Percentiles rank a stretch among this genome's conserved stretches.
Conservation (phyloP, 2,329 filamentous ascomycete genomes). For the Ascochyta pisi region DNA sequence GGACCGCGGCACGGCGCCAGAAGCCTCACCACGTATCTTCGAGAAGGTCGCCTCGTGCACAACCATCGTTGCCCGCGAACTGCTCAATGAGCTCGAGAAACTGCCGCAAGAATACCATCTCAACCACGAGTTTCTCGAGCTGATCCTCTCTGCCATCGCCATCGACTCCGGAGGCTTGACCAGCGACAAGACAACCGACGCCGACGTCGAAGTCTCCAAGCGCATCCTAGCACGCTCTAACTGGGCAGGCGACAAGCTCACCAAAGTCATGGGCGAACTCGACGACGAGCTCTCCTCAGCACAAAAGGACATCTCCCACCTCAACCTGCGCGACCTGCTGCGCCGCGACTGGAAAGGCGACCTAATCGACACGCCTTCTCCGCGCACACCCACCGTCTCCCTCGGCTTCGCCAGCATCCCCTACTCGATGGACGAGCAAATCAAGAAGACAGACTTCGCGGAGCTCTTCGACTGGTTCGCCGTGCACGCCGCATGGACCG, state of each 20-base stretch:
- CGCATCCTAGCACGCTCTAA: slow-evolving; percentile 53
- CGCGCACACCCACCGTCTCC: slow-evolving; percentile 55
- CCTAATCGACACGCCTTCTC: slow-evolving; percentile 56
- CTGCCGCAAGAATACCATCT: slow-evolving; percentile 56
- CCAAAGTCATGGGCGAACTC: slow-evolving; percentile 53
- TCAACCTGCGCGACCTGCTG: slow-evolving; percentile 54
- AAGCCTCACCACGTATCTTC: slow-evolving; percentile 54
- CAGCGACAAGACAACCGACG: slow-evolving; percentile 46
- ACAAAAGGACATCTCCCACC: slow-evolving; percentile 53
- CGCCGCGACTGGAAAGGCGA: slow-evolving; percentile 59
- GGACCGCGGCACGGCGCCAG: slow-evolving; percentile 51
- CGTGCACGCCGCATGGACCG: slow-evolving; percentile 58
- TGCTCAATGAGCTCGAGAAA: slow-evolving; percentile 55
- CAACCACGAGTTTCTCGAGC: slow-evolving; percentile 58
- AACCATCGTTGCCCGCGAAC: slow-evolving; percentile 55
- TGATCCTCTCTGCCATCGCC: slow-evolving; percentile 56
- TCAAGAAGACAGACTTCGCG: slow-evolving; percentile 55
- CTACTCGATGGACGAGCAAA: slow-evolving; percentile 56
- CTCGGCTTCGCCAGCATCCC: slow-evolving; percentile 57
- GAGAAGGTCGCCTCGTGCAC: slow-evolving; percentile 56
- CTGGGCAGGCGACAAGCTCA: slow-evolving; percentile 50
- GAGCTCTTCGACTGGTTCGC: slow-evolving; percentile 60
- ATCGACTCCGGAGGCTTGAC: slow-evolving; percentile 55
- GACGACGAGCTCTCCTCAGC: slow-evolving; percentile 50
- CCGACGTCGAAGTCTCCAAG: slow-evolving; percentile 49